Base-by-base conservation (phyloP, 1,139 yeast species). In the Taphrina wiesneri region DNA sequence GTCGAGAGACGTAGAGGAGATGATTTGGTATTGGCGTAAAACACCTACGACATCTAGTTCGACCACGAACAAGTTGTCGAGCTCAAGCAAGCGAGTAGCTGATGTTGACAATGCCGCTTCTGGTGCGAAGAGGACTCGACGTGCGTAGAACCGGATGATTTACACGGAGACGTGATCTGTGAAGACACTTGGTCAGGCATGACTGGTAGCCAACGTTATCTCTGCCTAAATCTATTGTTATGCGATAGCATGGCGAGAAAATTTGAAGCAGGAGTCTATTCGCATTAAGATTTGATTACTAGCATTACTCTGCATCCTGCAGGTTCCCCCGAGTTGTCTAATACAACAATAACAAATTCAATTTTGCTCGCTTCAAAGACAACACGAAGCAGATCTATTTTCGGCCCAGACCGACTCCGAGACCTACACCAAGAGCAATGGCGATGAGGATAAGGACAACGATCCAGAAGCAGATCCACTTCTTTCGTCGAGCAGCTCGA, bases 401-500 rank as follows among this genome's bases (percentile, higher is more conserved):
- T 39, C 17, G 15, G 25, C 46, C 30, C 49, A 54, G 34, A 21
- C 52, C 63, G 21, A 51, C 36, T 21, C 62, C 66, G 30, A 66
- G 64, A 17, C 64, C 66, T 17, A 63, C 56, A 13, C 60, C 64
- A 25, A 66, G 63, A 32, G 41, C 68, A 21, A 66, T 47, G 52
- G 61, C 66, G 30, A 63, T 59, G 21, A 66, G 28, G 51, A 66
- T 66, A 43, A 66, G 39, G 13, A 61, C 41, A 74, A 83, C 77
- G 76, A 91, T 87, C 74, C 85, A 79, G 73, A 86, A 82, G 78
- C 97, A 89, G 86, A 95, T 89, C 81, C 90, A 83, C 82, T 85
- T 91, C 88, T 91, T 91, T 77, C 82, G 90, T 81, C 99, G 86
- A 64, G 96, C 96, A 73, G 89, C 87, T 77, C 86, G 86, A 63